phyloP scores from a whole-genome alignment of 2,329 filamentous ascomycete genomes.

The Fusarium scirpi region DNA sequence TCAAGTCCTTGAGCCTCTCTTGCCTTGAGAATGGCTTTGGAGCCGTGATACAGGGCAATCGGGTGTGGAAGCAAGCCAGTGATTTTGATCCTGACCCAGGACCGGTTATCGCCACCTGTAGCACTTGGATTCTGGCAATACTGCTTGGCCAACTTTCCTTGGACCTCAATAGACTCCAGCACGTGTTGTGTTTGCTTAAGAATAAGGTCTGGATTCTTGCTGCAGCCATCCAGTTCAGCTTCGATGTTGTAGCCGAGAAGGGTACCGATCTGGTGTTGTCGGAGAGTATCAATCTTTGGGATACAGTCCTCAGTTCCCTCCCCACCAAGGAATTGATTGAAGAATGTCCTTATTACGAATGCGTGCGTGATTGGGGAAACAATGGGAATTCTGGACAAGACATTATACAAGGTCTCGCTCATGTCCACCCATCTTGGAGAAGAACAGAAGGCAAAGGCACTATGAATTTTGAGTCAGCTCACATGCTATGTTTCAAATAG shows the following conservation, averaged over 20 bases:
- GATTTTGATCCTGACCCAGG: constrained; percentile 37
- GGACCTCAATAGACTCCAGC: constrained; percentile 30
- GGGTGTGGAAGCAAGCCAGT: constrained; percentile 38
- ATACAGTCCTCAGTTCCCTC: constrained; percentile 27
- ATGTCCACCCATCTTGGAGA: constrained; percentile 37
- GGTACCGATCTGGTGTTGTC: constrained; percentile 25
- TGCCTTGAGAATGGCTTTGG: constrained; percentile 32
- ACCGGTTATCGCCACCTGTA: constrained; percentile 31
- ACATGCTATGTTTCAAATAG: not conserved
- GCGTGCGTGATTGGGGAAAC: constrained; percentile 28
- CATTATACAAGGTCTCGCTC: constrained; percentile 33
- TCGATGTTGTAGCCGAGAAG: constrained; percentile 43
- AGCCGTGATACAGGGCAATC: constrained; percentile 22
- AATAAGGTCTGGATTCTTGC: constrained; percentile 41
- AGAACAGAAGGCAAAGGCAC: constrained; percentile 40
- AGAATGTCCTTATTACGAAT: constrained; percentile 35
- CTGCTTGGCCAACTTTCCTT: constrained; percentile 30
- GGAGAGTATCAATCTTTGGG: constrained; percentile 35
- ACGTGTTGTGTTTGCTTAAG: constrained; percentile 29
- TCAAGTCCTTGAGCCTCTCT: constrained; percentile 26
- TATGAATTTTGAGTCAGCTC: constrained; percentile 1
- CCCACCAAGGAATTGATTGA: constrained; percentile 38
- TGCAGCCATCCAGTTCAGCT: constrained; percentile 36
- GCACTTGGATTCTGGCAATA: constrained; percentile 14
- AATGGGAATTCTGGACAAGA: constrained; percentile 32